Conservation (phyloP, 352 stramenopile genomes). For the Globisporangium apiculatum region DNA sequence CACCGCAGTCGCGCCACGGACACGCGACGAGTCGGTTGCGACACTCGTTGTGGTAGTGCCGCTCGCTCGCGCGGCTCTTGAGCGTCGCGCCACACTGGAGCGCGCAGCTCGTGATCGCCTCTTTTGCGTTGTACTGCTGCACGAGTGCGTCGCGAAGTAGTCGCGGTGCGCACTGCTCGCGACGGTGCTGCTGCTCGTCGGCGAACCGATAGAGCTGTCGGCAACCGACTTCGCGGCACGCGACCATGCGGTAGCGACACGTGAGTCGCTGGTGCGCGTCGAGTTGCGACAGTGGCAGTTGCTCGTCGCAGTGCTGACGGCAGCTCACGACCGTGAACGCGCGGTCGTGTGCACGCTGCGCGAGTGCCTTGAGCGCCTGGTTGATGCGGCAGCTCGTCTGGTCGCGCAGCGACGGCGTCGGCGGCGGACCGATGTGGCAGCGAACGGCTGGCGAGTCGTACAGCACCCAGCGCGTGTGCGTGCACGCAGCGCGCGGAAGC, state of each 20-base stretch:
- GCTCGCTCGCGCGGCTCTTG: slow-evolving; percentile 23
- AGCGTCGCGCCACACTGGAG: slow-evolving; percentile 30
- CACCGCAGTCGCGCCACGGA: slow-evolving; percentile 35
- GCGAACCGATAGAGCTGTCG: slow-evolving; percentile 24
- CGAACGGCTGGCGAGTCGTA: slow-evolving; percentile 41
- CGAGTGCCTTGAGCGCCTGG: slow-evolving; percentile 56
- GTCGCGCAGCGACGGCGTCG: slow-evolving; percentile 55
- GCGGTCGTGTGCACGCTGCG: slow-evolving; percentile 42
- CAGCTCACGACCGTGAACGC: slow-evolving; percentile 31
- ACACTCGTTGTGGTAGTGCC: slow-evolving; percentile 42
- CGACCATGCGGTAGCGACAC: slow-evolving; percentile 44
- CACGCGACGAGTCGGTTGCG: slow-evolving; percentile 37
- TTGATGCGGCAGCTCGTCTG: slow-evolving; percentile 64
- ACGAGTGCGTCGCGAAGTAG: slow-evolving; percentile 35
- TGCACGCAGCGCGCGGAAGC: slow-evolving; percentile 36
- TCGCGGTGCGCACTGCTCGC: slow-evolving; percentile 28
- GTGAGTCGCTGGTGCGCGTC: slow-evolving; percentile 43
- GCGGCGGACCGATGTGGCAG: slow-evolving; percentile 40
- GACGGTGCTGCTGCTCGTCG: slow-evolving; percentile 24
- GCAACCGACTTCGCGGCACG: slow-evolving; percentile 45
- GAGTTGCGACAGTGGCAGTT: slow-evolving; percentile 26
- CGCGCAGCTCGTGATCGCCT: slow-evolving; percentile 33
- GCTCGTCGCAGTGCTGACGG: slow-evolving; percentile 33
- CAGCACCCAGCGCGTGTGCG: slow-evolving; percentile 37
- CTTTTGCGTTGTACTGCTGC: slow-evolving; percentile 24